A percentile compares a stretch with the other conserved stretches of the same genome.
These are phyloP conservation scores for Cymbopogon flexuosus DNA, from an alignment of 202 grass and related monocot genomes.

Conservation along the genomic window DNA sequence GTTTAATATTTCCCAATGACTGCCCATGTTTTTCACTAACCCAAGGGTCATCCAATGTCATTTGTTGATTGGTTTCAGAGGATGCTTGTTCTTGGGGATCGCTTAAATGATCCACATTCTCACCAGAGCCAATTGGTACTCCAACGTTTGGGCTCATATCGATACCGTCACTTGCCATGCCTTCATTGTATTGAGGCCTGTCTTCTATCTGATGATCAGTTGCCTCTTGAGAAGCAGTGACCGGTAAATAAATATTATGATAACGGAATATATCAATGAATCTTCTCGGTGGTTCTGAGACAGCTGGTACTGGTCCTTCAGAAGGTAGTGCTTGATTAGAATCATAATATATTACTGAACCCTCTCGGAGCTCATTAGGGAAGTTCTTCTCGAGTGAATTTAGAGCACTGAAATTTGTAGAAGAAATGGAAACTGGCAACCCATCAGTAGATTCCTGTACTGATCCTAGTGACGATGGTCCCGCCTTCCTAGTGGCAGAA, in stretches of 20 bases:
- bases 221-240: constrained; percentile 42
- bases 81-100: constrained; percentile 13
- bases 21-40: not conserved
- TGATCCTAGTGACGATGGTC: not conserved
- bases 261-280: constrained; percentile 22
- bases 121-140: constrained; percentile 1
- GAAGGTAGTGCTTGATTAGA: constrained; percentile 20
- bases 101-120: constrained; percentile 24
- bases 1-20: not conserved
- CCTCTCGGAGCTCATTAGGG: not conserved
- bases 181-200: not conserved
- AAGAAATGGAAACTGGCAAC: not conserved
- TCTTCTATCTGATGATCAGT: constrained; percentile 34
- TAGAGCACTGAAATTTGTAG: not conserved
- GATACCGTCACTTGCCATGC: not conserved
- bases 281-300: constrained; percentile 24
- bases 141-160: not conserved
- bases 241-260: constrained; percentile 46
- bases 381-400: not conserved
- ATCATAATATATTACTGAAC: constrained; percentile 4
- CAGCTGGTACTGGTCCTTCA: constrained; percentile 3
- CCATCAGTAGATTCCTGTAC: not conserved
- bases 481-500: not conserved
- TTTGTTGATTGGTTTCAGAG: constrained; percentile 5
- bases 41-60: not conserved